Percentiles rank a stretch among this genome's conserved stretches.
phyloP scores from a whole-genome alignment of 2,329 filamentous ascomycete genomes.

The Aspergillus texensis region DNA sequence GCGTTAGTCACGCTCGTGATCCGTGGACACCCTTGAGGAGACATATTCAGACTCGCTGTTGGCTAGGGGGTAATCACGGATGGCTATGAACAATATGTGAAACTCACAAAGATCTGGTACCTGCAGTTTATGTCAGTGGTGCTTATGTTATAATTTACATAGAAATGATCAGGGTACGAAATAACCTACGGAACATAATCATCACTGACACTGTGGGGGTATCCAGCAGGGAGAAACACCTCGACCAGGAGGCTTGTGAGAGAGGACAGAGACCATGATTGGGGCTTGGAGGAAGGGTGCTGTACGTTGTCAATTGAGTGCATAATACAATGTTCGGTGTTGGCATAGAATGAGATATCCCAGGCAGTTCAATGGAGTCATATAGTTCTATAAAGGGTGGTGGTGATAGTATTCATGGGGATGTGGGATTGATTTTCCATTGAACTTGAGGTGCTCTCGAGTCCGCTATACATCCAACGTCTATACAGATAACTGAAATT shows the following conservation, averaged over 20 bases:
- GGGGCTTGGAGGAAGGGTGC: constrained; percentile 19
- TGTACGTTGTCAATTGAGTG: not conserved
- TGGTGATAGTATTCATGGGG: not conserved
- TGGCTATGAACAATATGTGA: not conserved
- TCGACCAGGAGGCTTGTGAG: constrained; percentile 56
- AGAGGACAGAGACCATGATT: constrained; percentile 28
- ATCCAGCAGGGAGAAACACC: constrained; percentile 85
- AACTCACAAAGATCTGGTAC: constrained; percentile 68
- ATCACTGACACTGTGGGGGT: constrained; percentile 78
- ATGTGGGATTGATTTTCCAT: not conserved
- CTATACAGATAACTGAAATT: not conserved
- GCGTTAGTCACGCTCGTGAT: not conserved
- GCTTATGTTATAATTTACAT: not conserved
- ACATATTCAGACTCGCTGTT: not conserved
- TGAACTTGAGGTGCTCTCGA: not conserved
- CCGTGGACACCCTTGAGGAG: not conserved
- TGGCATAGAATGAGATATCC: not conserved
- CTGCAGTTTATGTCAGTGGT: constrained; percentile 40
- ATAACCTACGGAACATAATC: constrained; percentile 73
- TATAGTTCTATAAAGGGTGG: not conserved
- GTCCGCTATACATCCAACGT: not conserved
- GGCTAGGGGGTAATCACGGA: not conserved
- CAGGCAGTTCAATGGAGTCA: not conserved
- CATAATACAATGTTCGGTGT: not conserved
- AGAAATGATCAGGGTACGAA: not conserved